Evolutionary conservation across 352 stramenopile species (phyloP), one percentile per base, ranked within the genome.

Genomic region (Pythium vanterpoolii): DNA sequence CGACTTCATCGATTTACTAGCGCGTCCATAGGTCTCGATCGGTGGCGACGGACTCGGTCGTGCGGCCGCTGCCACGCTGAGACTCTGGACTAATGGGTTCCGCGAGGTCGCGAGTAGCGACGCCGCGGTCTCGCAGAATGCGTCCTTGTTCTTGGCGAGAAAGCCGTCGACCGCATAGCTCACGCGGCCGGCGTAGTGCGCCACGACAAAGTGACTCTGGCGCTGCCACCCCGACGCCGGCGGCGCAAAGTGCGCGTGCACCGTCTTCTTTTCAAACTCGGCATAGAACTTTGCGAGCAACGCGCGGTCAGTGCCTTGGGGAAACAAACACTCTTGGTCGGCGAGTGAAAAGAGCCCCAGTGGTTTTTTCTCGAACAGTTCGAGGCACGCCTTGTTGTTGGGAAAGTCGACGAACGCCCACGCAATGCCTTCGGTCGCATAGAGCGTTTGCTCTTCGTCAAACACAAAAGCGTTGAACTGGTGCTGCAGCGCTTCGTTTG

Each of bases 401-500:
- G 84, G 83, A 44, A 91, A 94, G 36, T 89, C 81, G 26, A 95
- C 79, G 26, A 89, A 85, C 24, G 60, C 70, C 74, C 79, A 92
- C 30, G 62, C 59, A 43, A 97, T 95, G 8, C 72, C 80, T 49
- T 97, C 88, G 7, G 82, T 70, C 13, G 71, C 61, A 64, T 95
- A 91, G 46, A 93, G 55, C 26, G 74, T 66, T 60, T 96, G 84
- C 64, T 96, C 86, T 9, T 96, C 71, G 45, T 96, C 95, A 46
- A 99, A 98, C 30, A 98, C 89, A 61, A 93, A 93, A 69, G 83
- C 67, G 52, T 95, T 96, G 69, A 96, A 96, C 62, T 96, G 87
- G 42, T 92, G 77, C 62, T 96, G 87, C 18, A 96, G 71, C 40
- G 80, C 74, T 60, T 96, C 87, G 59, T 96, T 96, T 39, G 87